phyloP scores from a whole-genome alignment of 2,329 filamentous ascomycete species.

The Botrytis tulipae region DNA sequence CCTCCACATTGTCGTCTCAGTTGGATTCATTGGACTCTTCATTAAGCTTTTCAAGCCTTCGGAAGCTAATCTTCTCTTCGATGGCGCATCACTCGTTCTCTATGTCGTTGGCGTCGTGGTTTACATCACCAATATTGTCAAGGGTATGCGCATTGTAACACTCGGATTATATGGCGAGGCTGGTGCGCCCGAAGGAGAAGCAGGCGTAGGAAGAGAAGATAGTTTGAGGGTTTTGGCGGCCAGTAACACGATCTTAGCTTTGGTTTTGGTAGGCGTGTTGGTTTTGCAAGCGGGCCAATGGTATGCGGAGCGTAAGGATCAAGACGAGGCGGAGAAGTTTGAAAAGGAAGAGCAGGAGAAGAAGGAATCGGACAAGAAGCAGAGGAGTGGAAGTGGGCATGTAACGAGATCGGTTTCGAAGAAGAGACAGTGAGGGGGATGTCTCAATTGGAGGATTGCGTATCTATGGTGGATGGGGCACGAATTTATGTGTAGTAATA shows the following conservation, averaged over 20 bases:
- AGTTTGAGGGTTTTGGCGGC: slow-evolving; percentile 86
- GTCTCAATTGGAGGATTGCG: background rate
- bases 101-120: slow-evolving; percentile 87
- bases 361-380: slow-evolving; percentile 42
- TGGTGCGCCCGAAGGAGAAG: slow-evolving; percentile 52
- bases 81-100: slow-evolving; percentile 67
- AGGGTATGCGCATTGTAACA: slow-evolving; percentile 82
- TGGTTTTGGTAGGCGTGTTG: slow-evolving; percentile 87
- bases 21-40: slow-evolving; percentile 85
- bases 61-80: slow-evolving; percentile 95
- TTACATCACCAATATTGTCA: slow-evolving; percentile 95
- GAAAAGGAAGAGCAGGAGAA: slow-evolving; percentile 53
- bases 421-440: slow-evolving; percentile 39
- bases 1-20: slow-evolving; percentile 86
- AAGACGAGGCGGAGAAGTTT: slow-evolving; percentile 70
- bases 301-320: slow-evolving; percentile 95
- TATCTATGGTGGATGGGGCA: background rate
- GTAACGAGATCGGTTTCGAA: slow-evolving; percentile 36
- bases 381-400: slow-evolving; percentile 21
- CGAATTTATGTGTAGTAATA: slow-evolving; percentile 8
- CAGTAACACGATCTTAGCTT: slow-evolving; percentile 91
- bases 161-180: slow-evolving; percentile 55
- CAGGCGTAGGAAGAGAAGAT: slow-evolving; percentile 79
- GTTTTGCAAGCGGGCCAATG: slow-evolving; percentile 95
- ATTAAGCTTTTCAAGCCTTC: slow-evolving; percentile 91